These are phyloP conservation scores for Vitis rupestris DNA, from an alignment of 164 flowering plant genomes.

Conservation along the genomic window DNA sequence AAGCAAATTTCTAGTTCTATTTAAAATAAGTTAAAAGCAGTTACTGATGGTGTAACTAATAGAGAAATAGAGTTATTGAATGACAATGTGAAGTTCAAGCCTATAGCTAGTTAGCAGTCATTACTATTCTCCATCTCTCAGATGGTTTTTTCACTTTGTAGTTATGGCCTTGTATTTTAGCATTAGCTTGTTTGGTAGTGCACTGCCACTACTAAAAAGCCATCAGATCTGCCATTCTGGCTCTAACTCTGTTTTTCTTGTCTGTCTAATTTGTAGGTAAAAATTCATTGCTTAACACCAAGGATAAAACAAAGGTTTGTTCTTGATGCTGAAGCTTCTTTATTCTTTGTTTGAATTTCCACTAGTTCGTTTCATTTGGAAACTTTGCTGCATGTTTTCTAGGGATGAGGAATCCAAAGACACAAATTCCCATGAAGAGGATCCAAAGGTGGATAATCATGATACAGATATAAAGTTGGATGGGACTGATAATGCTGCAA, in stretches of 20 bases:
- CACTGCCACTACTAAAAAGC: background rate
- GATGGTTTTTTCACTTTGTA: background rate
- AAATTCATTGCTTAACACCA: constrained; percentile 47
- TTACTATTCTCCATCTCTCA: too few relatives aligned
- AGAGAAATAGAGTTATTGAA: too few relatives aligned
- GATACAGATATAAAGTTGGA: constrained; percentile 47
- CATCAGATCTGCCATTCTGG: background rate
- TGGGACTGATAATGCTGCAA: constrained; percentile 36
- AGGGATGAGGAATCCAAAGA: constrained; percentile 45
- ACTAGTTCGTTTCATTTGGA: constrained; percentile 4
- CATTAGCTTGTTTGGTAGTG: too few relatives aligned
- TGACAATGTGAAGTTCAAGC: too few relatives aligned
- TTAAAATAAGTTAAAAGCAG: too few relatives aligned
- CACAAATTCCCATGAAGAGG: constrained; percentile 30
- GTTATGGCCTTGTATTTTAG: too few relatives aligned
- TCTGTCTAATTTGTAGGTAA: constrained; percentile 36
- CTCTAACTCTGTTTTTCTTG: background rate
- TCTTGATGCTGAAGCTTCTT: background rate
- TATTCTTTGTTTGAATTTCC: constrained; percentile 1
- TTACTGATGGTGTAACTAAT: too few relatives aligned
- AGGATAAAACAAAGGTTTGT: constrained; percentile 35
- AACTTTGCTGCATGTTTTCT: constrained; percentile 16
- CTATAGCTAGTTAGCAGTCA: too few relatives aligned
- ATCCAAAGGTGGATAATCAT: constrained; percentile 24
- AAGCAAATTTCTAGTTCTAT: too few relatives aligned